A percentile compares a stretch with the other conserved stretches of the same genome.
These are phyloP conservation scores for Tremella fuciformis DNA, from an alignment of 768 basidiomycete genomes.

Conservation along the genomic window DNA sequence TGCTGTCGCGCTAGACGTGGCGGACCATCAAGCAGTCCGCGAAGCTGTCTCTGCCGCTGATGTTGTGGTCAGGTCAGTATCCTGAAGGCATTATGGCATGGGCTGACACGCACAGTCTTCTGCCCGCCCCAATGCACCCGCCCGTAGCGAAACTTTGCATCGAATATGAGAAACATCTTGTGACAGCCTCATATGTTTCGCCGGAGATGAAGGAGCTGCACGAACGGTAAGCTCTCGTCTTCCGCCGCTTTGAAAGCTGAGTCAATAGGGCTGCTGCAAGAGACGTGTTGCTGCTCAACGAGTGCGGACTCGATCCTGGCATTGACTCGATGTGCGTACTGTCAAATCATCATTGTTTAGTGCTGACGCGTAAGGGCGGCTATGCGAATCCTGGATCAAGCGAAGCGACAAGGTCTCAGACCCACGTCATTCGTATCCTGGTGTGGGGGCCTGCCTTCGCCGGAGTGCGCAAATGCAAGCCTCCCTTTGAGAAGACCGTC, in stretches of 20 bases:
- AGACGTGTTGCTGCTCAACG: conserved; percentile 74
- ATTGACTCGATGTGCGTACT: conserved; percentile 40
- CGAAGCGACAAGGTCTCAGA: conserved; percentile 59
- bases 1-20: conserved; percentile 63
- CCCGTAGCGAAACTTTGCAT: conserved; percentile 72
- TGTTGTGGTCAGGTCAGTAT: conserved; percentile 73
- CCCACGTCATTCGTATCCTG: conserved; percentile 78
- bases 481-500: not conserved
- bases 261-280: conserved; percentile 60
- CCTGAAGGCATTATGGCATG: not conserved
- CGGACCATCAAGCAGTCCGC: conserved; percentile 56
- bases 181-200: conserved; percentile 89
- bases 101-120: conserved; percentile 58
- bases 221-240: conserved; percentile 56
- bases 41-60: conserved; percentile 65
- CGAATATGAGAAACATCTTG: conserved; percentile 65
- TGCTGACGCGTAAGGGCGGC: conserved; percentile 61
- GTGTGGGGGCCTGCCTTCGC: conserved; percentile 87
- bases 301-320: conserved; percentile 59
- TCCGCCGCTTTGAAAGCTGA: not conserved
- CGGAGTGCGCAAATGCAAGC: conserved; percentile 56
- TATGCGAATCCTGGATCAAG: conserved; percentile 62
- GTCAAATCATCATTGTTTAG: no score
- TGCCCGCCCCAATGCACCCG: conserved; percentile 74
- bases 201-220: conserved; percentile 69